Evolutionary conservation across 2,329 filamentous ascomycete species (phyloP).

Genomic region (Trematosphaeria pertusa): DNA sequence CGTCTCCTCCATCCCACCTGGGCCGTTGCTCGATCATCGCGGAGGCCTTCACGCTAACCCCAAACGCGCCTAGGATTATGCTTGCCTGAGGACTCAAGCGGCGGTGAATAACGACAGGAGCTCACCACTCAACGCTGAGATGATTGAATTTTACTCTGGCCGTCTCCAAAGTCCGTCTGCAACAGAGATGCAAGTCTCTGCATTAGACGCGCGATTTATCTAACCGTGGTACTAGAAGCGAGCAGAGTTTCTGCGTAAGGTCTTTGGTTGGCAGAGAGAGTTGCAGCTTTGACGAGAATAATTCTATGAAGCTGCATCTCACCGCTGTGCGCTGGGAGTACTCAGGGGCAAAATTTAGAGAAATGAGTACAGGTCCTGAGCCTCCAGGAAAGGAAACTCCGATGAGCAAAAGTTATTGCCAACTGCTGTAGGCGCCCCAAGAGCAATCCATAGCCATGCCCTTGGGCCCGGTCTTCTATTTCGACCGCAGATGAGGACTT

Average conservation of each 20-base stretch:
- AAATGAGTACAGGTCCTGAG: slow-evolving; percentile 6
- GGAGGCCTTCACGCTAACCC: slow-evolving; percentile 10
- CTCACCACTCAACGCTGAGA: slow-evolving; percentile 6
- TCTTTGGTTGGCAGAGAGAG: neutral
- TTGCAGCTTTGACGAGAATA: slow-evolving; percentile 4
- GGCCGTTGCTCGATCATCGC: slow-evolving; percentile 10
- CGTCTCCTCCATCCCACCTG: neutral
- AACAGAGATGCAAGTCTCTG: slow-evolving; percentile 4
- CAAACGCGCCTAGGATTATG: slow-evolving; percentile 3
- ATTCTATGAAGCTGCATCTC: too few relatives aligned
- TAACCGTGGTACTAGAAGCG: neutral
- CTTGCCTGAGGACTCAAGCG: slow-evolving; percentile 15
- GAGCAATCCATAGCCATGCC: slow-evolving; percentile 15
- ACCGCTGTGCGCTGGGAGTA: neutral
- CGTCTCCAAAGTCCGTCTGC: slow-evolving; percentile 2
- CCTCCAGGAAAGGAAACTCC: slow-evolving; percentile 9
- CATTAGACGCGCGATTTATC: slow-evolving; percentile 8
- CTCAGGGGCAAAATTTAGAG: slow-evolving; percentile 5
- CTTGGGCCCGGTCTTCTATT: slow-evolving; percentile 15
- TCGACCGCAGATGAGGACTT: too few relatives aligned
- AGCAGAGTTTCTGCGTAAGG: neutral
- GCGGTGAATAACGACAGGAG: too few relatives aligned
- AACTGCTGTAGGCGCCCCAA: slow-evolving; percentile 14
- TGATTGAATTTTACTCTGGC: slow-evolving; percentile 3
- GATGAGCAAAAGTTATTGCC: slow-evolving; percentile 11